Percentiles rank a stretch among this genome's conserved stretches.
Conservation (phyloP, 176 grass and related monocot genomes). For the Carex parvula region DNA sequence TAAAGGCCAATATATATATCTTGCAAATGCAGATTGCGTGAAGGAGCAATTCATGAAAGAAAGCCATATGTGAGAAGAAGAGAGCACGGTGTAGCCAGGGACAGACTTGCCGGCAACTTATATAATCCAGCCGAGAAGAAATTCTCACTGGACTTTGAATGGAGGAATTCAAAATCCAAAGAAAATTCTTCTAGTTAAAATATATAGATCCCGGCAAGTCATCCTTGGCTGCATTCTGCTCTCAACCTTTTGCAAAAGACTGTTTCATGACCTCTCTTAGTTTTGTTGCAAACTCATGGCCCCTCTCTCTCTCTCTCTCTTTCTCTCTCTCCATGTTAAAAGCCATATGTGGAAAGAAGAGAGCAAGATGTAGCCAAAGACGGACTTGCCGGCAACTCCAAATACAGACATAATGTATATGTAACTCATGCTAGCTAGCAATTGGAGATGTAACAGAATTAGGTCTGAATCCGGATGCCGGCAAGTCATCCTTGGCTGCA, state of each 20-base stretch:
- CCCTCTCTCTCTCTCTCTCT: neutral
- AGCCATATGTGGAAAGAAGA: conserved; percentile 21
- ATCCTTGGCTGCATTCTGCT: conserved; percentile 30
- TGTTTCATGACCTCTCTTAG: neutral
- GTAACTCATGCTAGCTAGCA: neutral
- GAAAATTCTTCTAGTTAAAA: neutral
- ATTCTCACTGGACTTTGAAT: neutral
- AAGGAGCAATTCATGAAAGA: neutral
- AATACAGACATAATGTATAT: neutral
- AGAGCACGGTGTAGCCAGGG: conserved; percentile 35
- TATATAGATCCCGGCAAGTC: neutral
- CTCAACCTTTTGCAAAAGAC: conserved; percentile 4
- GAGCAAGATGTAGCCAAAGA: conserved; percentile 41
- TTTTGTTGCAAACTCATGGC: no score
- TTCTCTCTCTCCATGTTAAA: neutral
- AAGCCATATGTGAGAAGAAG: neutral
- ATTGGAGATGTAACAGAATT: neutral
- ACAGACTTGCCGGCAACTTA: conserved; percentile 30
- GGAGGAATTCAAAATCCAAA: neutral
- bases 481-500: conserved; percentile 32
- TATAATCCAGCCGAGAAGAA: neutral
- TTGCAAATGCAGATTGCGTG: neutral
- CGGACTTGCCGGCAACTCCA: conserved; percentile 28
- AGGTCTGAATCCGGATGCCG: neutral
- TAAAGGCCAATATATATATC: neutral